phyloP scores from a whole-genome alignment of 2,329 filamentous ascomycete genomes.

The Hypocreales sp. region DNA sequence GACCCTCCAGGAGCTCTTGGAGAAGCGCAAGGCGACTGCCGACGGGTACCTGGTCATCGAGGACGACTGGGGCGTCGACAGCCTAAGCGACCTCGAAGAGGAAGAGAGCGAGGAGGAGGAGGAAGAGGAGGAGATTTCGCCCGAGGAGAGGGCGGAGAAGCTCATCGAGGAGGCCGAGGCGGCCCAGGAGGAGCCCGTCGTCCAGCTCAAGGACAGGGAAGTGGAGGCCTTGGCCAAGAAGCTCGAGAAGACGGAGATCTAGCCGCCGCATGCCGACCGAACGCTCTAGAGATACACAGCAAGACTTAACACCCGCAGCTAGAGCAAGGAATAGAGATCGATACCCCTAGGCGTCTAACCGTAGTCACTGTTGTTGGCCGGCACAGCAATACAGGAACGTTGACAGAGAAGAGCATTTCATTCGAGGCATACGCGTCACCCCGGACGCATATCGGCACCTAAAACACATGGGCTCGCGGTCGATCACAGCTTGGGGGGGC shows the following conservation, averaged over 20 bases:
- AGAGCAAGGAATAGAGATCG: constrained; percentile 11
- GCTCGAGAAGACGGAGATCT: constrained; percentile 55
- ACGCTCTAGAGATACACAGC: constrained; percentile 3
- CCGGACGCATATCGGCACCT: too few relatives aligned
- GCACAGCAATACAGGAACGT: too few relatives aligned
- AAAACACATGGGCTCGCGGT: too few relatives aligned
- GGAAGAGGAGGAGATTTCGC: constrained; percentile 47
- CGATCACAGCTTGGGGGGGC: too few relatives aligned
- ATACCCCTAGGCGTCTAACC: too few relatives aligned
- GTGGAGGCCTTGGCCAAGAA: constrained; percentile 68
- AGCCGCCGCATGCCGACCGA: constrained; percentile 5
- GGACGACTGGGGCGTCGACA: constrained; percentile 73
- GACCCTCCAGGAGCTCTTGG: constrained; percentile 54
- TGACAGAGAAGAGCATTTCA: too few relatives aligned
- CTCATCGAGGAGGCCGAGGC: constrained; percentile 52
- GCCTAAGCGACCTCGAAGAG: constrained; percentile 73
- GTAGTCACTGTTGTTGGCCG: too few relatives aligned
- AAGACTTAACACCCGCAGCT: too few relatives aligned
- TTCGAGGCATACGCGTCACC: too few relatives aligned
- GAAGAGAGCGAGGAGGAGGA: constrained; percentile 55
- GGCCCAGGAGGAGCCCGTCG: constrained; percentile 59
- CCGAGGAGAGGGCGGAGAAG: constrained; percentile 53
- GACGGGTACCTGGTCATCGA: constrained; percentile 54
- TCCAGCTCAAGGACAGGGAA: constrained; percentile 54
- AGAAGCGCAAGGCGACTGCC: constrained; percentile 60